Percentiles rank a stretch among this genome's conserved stretches.
These are phyloP conservation scores for Kluyveromyces marxianus DNA, from an alignment of 1,139 yeast genomes.

Conservation along the genomic window DNA sequence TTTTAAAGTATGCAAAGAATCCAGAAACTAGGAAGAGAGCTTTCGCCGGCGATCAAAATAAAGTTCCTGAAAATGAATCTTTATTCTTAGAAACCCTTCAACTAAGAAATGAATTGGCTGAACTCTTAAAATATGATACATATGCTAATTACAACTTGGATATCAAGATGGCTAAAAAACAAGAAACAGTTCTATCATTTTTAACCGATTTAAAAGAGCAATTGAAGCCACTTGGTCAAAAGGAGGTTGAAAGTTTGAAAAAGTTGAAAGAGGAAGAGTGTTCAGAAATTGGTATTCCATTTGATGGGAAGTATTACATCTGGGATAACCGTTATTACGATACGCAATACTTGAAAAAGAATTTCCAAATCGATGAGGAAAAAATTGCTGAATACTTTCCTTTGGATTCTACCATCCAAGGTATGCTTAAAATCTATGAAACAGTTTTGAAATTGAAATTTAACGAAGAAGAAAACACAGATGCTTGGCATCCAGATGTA, in stretches of 20 bases:
- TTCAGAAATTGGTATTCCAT: conserved; percentile 36
- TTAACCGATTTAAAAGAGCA: conserved; percentile 53
- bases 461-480: conserved; percentile 36
- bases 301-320: conserved; percentile 44
- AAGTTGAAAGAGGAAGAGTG: conserved; percentile 50
- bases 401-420: conserved; percentile 52
- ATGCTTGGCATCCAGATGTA: conserved; percentile 74
- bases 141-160: conserved; percentile 67
- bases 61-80: conserved; percentile 54
- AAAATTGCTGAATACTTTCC: conserved; percentile 77
- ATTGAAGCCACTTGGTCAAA: conserved; percentile 49
- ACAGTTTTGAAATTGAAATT: conserved; percentile 61
- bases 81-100: conserved; percentile 52
- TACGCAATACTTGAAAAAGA: conserved; percentile 54
- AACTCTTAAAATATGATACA: conserved; percentile 54
- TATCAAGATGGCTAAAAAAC: conserved; percentile 70
- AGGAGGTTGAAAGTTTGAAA: conserved; percentile 45
- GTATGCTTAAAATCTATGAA: conserved; percentile 68
- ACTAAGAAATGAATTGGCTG: conserved; percentile 55
- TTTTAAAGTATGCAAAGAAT: conserved; percentile 58
- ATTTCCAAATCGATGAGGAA: conserved; percentile 64
- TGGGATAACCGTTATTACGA: conserved; percentile 73
- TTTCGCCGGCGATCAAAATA: conserved; percentile 57
- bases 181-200: conserved; percentile 51
- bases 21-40: conserved; percentile 62